A percentile compares a stretch with the other conserved stretches of the same genome.
phyloP scores from a whole-genome alignment of 2,329 filamentous ascomycete genomes.

The Colletotrichum tanaceti region DNA sequence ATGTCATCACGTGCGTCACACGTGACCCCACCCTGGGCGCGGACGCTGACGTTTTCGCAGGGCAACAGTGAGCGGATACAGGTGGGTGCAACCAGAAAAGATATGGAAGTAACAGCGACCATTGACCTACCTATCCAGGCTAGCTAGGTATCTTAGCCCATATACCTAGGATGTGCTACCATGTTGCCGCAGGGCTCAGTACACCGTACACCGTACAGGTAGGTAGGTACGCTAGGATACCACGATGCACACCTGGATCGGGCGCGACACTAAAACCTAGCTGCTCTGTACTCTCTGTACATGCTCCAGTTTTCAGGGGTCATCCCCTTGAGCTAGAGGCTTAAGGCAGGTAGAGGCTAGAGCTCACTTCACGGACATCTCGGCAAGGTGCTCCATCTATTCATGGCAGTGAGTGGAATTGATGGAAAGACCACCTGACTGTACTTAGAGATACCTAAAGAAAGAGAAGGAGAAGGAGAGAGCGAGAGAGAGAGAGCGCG shows the following conservation, averaged over 20 bases:
- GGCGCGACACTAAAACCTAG: slow-evolving; percentile 17
- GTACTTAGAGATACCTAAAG: too few species aligned
- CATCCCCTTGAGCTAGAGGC: slow-evolving; percentile 22
- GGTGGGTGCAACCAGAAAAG: too few species aligned
- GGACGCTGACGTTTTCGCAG: slow-evolving; percentile 20
- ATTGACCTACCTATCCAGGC: too few species aligned
- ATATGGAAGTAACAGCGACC: not conserved
- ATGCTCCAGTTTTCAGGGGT: slow-evolving; percentile 32
- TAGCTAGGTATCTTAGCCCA: not conserved
- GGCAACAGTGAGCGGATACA: not conserved
- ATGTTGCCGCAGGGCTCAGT: slow-evolving; percentile 22
- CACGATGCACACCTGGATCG: slow-evolving; percentile 27
- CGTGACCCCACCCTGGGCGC: slow-evolving; percentile 29
- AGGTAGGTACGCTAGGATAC: slow-evolving; percentile 8
- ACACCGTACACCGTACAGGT: too few species aligned
- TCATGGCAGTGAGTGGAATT: not conserved
- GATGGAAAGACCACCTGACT: not conserved
- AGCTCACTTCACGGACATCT: slow-evolving; percentile 4
- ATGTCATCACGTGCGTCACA: slow-evolving; percentile 35
- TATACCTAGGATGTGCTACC: too few species aligned
- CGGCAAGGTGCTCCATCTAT: too few species aligned
- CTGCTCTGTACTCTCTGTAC: too few species aligned
- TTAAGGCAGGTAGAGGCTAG: not conserved
- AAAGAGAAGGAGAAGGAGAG: too few species aligned
- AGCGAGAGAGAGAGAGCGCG: not conserved